Evolutionary conservation across 1,284 basidiomycete genomes (phyloP).

Genomic region (Ceratobasidium sp.): DNA sequence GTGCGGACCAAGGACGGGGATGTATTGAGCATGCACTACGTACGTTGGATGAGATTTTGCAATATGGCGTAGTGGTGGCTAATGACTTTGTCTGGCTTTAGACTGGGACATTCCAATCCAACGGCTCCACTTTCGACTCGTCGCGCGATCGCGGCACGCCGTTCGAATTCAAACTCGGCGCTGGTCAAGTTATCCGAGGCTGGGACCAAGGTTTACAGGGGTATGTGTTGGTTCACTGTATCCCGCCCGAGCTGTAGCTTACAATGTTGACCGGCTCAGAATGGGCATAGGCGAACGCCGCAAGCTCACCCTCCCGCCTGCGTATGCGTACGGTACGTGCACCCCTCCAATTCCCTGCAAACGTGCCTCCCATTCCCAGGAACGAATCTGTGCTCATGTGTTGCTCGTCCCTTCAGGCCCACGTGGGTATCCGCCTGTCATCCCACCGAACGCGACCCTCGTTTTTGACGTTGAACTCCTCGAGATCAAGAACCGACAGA

Average conservation of each 20-base stretch:
- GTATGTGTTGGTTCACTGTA: slow-evolving; percentile 56
- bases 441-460: slow-evolving; percentile 58
- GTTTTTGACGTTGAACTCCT: slow-evolving; percentile 58
- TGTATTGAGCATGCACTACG: slow-evolving; percentile 39
- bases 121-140: slow-evolving; percentile 45
- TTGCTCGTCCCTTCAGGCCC: slow-evolving; percentile 24
- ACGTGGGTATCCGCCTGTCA: slow-evolving; percentile 57
- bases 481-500: slow-evolving; percentile 53
- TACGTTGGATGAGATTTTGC: background rate
- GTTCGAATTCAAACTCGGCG: slow-evolving; percentile 43
- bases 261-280: slow-evolving; percentile 2
- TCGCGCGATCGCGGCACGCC: slow-evolving; percentile 48
- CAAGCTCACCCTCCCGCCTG: slow-evolving; percentile 25
- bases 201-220: slow-evolving; percentile 54
- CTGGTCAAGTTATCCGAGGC: slow-evolving; percentile 36
- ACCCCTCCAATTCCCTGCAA: background rate
- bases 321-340: slow-evolving; percentile 47
- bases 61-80: background rate
- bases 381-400: background rate
- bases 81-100: background rate
- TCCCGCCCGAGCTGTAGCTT: slow-evolving; percentile 22
- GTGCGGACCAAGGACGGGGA: slow-evolving; percentile 27
- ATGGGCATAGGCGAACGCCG: slow-evolving; percentile 24
- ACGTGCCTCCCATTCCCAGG: background rate
- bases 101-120: slow-evolving; percentile 26